These are phyloP conservation scores for Podaxis carcinomalis DNA, from an alignment of 768 basidiomycete species.

Conservation along the genomic window DNA sequence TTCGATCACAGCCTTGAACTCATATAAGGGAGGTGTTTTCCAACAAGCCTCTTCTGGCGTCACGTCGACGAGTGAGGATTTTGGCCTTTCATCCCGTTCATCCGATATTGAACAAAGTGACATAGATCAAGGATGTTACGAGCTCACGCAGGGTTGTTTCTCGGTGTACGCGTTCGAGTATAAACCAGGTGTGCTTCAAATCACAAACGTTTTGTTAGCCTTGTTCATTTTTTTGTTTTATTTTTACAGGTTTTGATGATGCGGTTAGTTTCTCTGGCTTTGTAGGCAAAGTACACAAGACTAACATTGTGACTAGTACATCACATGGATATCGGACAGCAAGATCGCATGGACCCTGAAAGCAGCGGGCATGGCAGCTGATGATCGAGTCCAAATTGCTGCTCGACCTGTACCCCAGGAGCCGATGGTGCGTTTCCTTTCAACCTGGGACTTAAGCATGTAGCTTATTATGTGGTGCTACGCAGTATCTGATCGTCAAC, in stretches of 20 bases:
- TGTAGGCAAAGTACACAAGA: neutral
- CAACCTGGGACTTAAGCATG: neutral
- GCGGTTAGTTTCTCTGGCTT: slow-evolving; percentile 36
- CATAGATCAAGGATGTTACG: slow-evolving; percentile 73
- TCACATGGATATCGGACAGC: slow-evolving; percentile 69
- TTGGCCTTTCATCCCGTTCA: neutral
- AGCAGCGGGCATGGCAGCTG: slow-evolving; percentile 55
- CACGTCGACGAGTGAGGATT: slow-evolving; percentile 47
- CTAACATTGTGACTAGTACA: slow-evolving; percentile 44
- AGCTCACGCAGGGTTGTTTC: slow-evolving; percentile 47
- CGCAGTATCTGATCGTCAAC: slow-evolving; percentile 79
- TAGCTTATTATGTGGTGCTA: neutral
- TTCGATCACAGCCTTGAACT: slow-evolving; percentile 48
- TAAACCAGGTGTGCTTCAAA: slow-evolving; percentile 43
- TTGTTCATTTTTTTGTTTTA: neutral
- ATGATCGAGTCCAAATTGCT: slow-evolving; percentile 52
- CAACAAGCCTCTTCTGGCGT: slow-evolving; percentile 83
- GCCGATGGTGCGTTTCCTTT: slow-evolving; percentile 57
- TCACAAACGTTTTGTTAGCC: neutral
- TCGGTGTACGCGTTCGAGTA: slow-evolving; percentile 83
- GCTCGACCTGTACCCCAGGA: slow-evolving; percentile 75
- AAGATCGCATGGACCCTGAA: slow-evolving; percentile 68
- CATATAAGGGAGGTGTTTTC: slow-evolving; percentile 70
- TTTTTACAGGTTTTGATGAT: slow-evolving; percentile 38
- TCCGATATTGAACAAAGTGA: neutral